Base-by-base conservation (phyloP, 75 land plant species). In the Selaginella moellendorffii region DNA sequence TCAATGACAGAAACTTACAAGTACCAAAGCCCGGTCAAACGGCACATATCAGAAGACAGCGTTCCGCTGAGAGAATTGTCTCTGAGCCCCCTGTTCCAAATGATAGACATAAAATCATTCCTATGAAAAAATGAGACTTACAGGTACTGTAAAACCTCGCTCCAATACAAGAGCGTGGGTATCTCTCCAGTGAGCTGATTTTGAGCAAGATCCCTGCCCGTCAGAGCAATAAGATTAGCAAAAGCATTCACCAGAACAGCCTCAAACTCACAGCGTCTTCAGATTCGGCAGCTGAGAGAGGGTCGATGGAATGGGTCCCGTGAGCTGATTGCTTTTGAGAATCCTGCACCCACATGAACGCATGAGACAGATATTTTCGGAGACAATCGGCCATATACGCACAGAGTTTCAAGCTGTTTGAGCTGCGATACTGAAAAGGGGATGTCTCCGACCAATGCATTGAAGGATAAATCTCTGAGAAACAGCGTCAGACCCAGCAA, bases 61-160 rank as follows among this genome's bases (percentile, higher is more conserved):
- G 30, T 30, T 12, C 66, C 20, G 24, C 18, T 19, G 29, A 19
- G 54, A 31, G 5, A 2, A 17, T 31, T 31, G 24, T 30, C 28
- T 23, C 54, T 22, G 12, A 28, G 30, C 12, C 21, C 66, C 19
- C 30, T 30, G 20, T 31, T n/a, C n/a, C 53, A 30, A 18, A 10
- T 14, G 10, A 64, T 1, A 2, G 28, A 8, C 22, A 8, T 20
- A 12, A 31, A 26, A 62, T 22, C 22, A 63, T 17, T 1, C 17
- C 0, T 1, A 53, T 20, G 28, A 17, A 9, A 62, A 5, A 22
- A 29, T 22, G 1, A 24, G 20, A 19, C 85, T 85, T 63, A 92
- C 97, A 93, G 71, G 71, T 83, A 93, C 52, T 93, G 96, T 27
- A 93, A 31, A 28, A 90, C 86, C 78, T 93, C 96, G 81, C 88